Evolutionary conservation across 441 rosid species (phyloP), one percentile per base, ranked within the genome.

Genomic region (Pelargonium myrrhifolium): DNA sequence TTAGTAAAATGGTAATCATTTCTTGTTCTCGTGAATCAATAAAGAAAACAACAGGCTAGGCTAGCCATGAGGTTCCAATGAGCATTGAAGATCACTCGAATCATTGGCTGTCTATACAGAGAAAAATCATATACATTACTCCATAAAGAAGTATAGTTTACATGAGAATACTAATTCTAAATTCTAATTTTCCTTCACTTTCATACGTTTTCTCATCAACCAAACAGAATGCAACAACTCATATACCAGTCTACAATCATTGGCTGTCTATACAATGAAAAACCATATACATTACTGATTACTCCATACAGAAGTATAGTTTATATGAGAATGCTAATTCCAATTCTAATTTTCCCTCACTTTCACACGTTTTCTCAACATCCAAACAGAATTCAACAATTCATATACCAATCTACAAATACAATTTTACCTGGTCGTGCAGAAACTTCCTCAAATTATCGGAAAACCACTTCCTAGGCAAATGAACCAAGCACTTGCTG

Each of bases 401-500:
- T 17, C 59, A 53, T 18, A 53, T 1, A 53, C 59, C 22, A 53
- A 53, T 15, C 59, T 6, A 53, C 17, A 66, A 72, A 53, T 56
- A 15, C 40, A 14, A 1, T 37, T 82, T 72, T 58, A 93, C 98
- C 64, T 84, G 84, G 2, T 90, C 89, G 45, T 18, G 64, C 9
- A 93, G 81, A 71, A 89, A 90, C 60, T 82, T 86, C 82, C 66
- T 85, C 62, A 90, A 68, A 17, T 83, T 68, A 74, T 86, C 93
- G 1, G 84, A 74, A 62, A 66, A 74, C 97, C 98, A 93, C 67
- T 76, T 89, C 42, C 79, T 73, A 3, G 96, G 96, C 66, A 90
- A 75, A 88, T 93, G 83, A 60, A 88, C 86, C 65, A 90, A 70
- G 73, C 97, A 93, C 78, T 90, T 93, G 55, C 91, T 86, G 20